Base-by-base conservation (phyloP, 805 yeast genomes). In the Candida manassasensis region DNA sequence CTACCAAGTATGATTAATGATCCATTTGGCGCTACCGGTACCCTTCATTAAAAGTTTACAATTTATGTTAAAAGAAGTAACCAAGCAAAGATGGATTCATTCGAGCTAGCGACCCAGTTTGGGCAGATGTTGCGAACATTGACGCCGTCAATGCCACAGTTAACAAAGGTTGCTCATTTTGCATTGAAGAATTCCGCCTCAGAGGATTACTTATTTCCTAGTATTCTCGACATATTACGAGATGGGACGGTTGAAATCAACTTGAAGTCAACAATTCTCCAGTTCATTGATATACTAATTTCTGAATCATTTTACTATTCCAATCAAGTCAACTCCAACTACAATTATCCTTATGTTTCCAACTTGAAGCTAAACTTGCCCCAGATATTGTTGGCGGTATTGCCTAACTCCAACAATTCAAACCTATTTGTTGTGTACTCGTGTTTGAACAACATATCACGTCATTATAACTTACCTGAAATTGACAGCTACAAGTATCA, bases 81-180 rank as follows among this genome's bases (percentile, higher is more conserved):
- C n/a, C 15, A 6, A 27, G 11, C 15, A 32, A 36, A 30, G 11
- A 86, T 89, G 95, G 96, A 89, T 53, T 80, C 96, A 1, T 85
- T 90, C 55, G 96, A 86, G 50, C 88, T 89, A 4, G 73, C 90
- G 39, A 62, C 86, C 30, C 83, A 82, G 56, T 81, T 89, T 48
- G 69, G 77, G 4, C 84, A 79, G 47, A 73, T 79, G 29, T 66
- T 89, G 36, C 71, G 79, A 45, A 56, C 69, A 5, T 61, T 90
- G 27, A 79, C 77, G 28, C 89, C 95, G 0, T 72, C 87, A 1
- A 60, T 66, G 33, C 73, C 61, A 45, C 63, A 66, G n/a, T 61
- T 77, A 21, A 56, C 62, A 7, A 71, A 71, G 34, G 71, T 79
- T 6, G 73, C 79, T 2, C 69, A 67, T 40, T 79, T 76, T 52